Conservation (phyloP, 176 grass and related monocot genomes). For the Saccharum officinarum region DNA sequence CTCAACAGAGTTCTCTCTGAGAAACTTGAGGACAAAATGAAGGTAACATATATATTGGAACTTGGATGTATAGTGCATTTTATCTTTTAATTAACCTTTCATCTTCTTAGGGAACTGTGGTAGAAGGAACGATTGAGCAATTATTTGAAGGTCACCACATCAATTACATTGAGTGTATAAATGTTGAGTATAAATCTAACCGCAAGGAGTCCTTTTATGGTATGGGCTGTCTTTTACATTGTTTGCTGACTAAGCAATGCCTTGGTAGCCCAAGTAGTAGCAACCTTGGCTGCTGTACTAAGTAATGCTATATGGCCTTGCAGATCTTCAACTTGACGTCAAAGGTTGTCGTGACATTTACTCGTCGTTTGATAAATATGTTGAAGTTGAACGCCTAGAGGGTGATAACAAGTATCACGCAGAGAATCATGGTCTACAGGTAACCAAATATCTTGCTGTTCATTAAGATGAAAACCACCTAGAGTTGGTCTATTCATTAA, state of each 20-base stretch:
- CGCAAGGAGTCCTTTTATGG: background rate
- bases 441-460: background rate
- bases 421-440: background rate
- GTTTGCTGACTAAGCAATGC: background rate
- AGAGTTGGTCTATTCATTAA: background rate
- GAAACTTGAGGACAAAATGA: background rate
- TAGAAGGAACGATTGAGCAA: background rate
- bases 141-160: background rate
- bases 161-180: background rate
- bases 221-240: background rate
- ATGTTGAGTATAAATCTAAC: background rate
- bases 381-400: background rate
- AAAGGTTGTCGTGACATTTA: background rate
- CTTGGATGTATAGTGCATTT: background rate
- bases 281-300: background rate
- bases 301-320: background rate
- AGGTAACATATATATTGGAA: background rate
- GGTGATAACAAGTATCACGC: background rate
- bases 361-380: background rate
- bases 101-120: background rate
- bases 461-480: background rate
- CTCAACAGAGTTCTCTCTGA: background rate
- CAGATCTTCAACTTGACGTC: background rate
- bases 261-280: background rate
- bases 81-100: background rate